Conservation (phyloP, 2,329 filamentous ascomycete genomes). For the Pezizomycotina sp. region DNA sequence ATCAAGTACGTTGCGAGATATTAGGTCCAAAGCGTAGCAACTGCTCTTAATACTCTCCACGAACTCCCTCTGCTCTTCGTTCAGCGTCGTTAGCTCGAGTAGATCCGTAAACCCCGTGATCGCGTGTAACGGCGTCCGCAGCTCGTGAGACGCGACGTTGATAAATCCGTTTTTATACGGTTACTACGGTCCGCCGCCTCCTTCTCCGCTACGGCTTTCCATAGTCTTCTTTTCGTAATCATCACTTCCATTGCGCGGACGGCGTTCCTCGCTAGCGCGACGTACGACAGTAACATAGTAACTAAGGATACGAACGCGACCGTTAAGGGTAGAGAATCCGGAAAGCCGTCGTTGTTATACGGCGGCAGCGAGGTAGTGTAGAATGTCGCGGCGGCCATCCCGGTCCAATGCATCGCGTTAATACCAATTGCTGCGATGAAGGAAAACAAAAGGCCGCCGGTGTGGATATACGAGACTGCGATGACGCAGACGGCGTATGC, state of each 20-base stretch:
- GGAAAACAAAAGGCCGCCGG: slow-evolving; percentile 7
- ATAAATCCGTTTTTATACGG: slow-evolving; percentile 43
- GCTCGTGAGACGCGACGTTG: slow-evolving; percentile 44
- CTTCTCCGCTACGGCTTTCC: slow-evolving; percentile 18
- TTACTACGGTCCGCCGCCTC: slow-evolving; percentile 25
- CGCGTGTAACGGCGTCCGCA: slow-evolving; percentile 45
- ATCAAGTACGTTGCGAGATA: slow-evolving; percentile 38
- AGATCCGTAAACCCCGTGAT: slow-evolving; percentile 41
- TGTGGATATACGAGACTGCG: slow-evolving; percentile 13
- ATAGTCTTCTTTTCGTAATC: slow-evolving; percentile 17
- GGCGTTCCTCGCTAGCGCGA: slow-evolving; percentile 16
- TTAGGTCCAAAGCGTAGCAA: slow-evolving; percentile 38
- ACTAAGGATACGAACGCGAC: slow-evolving; percentile 17
- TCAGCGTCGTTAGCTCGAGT: slow-evolving; percentile 37
- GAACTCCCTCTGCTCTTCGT: slow-evolving; percentile 34
- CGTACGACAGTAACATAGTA: slow-evolving; percentile 18
- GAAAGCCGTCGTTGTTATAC: slow-evolving; percentile 12
- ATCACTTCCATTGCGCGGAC: slow-evolving; percentile 17
- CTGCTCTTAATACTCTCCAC: slow-evolving; percentile 38
- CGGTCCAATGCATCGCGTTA: slow-evolving; percentile 16
- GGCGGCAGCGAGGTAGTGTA: slow-evolving; percentile 13
- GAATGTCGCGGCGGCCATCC: slow-evolving; percentile 18
- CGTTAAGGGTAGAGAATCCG: slow-evolving; percentile 11
- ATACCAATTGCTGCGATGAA: slow-evolving; percentile 16
- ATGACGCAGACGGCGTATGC: slow-evolving; percentile 14